phyloP scores from a whole-genome alignment of 176 grass and related monocot genomes.

The Pontederia crassipes region DNA sequence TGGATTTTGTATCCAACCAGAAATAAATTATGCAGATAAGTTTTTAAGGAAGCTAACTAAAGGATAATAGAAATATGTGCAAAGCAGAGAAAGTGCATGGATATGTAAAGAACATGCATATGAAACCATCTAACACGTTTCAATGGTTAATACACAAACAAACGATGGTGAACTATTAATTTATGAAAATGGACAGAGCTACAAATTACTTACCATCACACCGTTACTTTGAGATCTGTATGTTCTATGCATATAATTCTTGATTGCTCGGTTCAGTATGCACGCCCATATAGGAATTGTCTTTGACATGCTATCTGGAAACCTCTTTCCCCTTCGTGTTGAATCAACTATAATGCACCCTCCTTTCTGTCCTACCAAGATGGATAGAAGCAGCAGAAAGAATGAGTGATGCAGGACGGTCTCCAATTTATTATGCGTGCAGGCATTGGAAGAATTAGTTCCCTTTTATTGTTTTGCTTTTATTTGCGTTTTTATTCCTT shows the following conservation, averaged over 20 bases:
- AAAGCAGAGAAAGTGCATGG: too few species aligned
- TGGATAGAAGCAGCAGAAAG: not conserved
- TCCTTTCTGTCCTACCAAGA: constrained; percentile 67
- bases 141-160: too few species aligned
- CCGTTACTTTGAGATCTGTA: constrained; percentile 4
- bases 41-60: too few species aligned
- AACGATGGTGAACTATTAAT: too few species aligned
- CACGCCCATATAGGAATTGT: constrained; percentile 91
- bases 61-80: too few species aligned
- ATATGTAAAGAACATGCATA: too few species aligned
- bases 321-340: constrained; percentile 74
- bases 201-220: constrained; percentile 21
- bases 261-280: constrained; percentile 67
- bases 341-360: constrained; percentile 94
- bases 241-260: constrained; percentile 41
- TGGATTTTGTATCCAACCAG: too few species aligned
- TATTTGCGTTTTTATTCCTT: too few species aligned
- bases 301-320: constrained; percentile 96
- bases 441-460: not conserved
- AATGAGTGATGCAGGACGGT: not conserved
- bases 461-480: too few species aligned
- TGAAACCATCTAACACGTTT: too few species aligned
- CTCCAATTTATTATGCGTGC: not conserved
- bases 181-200: not conserved
- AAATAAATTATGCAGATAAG: too few species aligned